A percentile compares a stretch with the other conserved stretches of the same genome.
Conservation (phyloP, 1,284 basidiomycete species). For the Limonomyces culmigenus region DNA sequence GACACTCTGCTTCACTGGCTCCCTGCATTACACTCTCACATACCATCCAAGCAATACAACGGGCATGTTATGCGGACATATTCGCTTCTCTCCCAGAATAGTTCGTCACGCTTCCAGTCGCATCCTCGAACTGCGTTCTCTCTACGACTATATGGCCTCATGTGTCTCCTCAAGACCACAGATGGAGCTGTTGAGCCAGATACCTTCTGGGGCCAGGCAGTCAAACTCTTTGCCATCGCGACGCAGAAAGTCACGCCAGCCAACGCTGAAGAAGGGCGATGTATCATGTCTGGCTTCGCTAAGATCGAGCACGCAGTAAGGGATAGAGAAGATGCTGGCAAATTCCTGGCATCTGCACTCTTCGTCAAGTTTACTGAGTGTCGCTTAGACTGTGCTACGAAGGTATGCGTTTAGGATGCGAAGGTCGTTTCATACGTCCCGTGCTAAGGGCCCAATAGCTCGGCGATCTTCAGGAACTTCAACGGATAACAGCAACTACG, state of each 20-base stretch:
- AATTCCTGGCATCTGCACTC: constrained; percentile 27
- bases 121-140: constrained; percentile 19
- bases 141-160: constrained; percentile 18
- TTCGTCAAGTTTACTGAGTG: constrained; percentile 51
- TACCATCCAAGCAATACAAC: constrained; percentile 38
- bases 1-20: constrained; percentile 31
- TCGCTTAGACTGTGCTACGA: constrained; percentile 36
- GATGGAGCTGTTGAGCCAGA: constrained; percentile 16
- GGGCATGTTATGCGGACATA: constrained; percentile 41
- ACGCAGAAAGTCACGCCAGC: constrained; percentile 16
- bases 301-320: constrained; percentile 20
- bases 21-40: constrained; percentile 16
- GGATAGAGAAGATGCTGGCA: constrained; percentile 15
- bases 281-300: constrained; percentile 13
- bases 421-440: too few relatives aligned
- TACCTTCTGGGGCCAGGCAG: constrained; percentile 49
- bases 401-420: constrained; percentile 16
- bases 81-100: constrained; percentile 28
- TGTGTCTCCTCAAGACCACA: constrained; percentile 15
- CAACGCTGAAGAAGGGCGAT: constrained; percentile 5
- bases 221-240: constrained; percentile 30
- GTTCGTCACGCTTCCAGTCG: constrained; percentile 11
- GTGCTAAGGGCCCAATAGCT: not conserved
- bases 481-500: not conserved
- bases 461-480: not conserved